Evolutionary conservation across 2,329 filamentous ascomycete species (phyloP), one percentile per base, ranked within the genome.

Genomic region (Clarireedia homoeocarpa): DNA sequence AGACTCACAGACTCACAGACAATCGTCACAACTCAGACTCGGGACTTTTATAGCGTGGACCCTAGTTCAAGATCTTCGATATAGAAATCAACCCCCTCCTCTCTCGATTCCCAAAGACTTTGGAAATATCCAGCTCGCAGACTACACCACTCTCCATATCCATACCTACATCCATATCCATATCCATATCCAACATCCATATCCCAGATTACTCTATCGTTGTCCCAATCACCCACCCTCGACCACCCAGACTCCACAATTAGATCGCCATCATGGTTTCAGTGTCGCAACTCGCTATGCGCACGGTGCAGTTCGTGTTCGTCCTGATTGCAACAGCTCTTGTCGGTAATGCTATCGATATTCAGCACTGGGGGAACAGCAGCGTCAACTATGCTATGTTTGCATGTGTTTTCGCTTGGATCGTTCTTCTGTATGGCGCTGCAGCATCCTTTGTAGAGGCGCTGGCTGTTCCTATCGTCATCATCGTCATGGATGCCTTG

Each of bases 381-480:
- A 79, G 81, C 0, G 70, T 76, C 10, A 78, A 82, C 59, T 71
- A 63, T 58, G 76, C 81, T 71, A 85, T 91, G 75, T 91, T 91
- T 70, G 81, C 85, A 61, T 76, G 81, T 38, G 79, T 80, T 0
- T 75, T 88, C 60, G 78, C 79, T 44, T 86, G 87, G 83, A 66
- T 90, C 34, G 78, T 80, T 46, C 71, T 82, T 40, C 69, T 91
- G 51, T 84, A 81, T 69, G 84, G 86, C 55, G 71, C 88, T 3
- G 76, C 75, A 6, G 75, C 79, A 3, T 71, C 76, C 26, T 72
- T 86, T 65, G 71, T 83, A 61, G 76, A 81, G 42, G 70, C 72
- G 53, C 71, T 83, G 57, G 73, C 73, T 60, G 69, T 81, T 50
- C 78, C 61, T 27, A 66, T 83, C 15, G 69, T 81, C 50, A 71